Conservation (phyloP, 257 asterid genomes). For the Knoxia roxburghii region DNA sequence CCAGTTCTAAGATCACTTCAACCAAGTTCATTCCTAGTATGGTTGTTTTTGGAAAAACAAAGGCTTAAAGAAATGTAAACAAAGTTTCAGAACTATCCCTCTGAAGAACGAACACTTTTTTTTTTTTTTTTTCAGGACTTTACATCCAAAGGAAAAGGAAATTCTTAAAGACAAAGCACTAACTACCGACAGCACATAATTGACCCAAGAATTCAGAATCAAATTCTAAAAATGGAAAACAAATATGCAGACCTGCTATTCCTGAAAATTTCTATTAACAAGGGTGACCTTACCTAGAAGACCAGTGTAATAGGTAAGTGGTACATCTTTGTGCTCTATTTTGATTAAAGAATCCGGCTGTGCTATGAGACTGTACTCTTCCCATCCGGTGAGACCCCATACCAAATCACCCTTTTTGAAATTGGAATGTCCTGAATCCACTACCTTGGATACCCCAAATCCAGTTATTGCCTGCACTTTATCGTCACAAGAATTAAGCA, state of each 20-base stretch:
- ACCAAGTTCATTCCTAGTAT: background rate
- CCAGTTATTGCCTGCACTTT: slow-evolving; percentile 18
- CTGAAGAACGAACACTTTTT: background rate
- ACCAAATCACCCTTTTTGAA: slow-evolving; percentile 26
- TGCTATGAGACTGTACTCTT: slow-evolving; percentile 16
- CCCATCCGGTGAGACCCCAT: slow-evolving; percentile 20
- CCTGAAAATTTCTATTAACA: background rate
- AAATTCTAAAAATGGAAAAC: background rate
- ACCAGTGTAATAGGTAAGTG: slow-evolving; percentile 52
- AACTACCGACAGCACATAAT: no score
- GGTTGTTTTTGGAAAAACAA: background rate
- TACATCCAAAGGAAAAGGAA: background rate
- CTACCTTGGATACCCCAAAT: slow-evolving; percentile 27
- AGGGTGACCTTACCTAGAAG: slow-evolving; percentile 35
- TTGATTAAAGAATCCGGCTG: slow-evolving; percentile 9
- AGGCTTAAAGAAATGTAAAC: background rate
- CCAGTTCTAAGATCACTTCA: background rate
- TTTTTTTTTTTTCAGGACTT: background rate
- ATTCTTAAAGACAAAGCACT: no score
- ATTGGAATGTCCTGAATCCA: slow-evolving; percentile 26
- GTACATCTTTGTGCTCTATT: slow-evolving; percentile 22
- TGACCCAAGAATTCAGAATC: background rate
- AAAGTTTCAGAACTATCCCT: background rate
- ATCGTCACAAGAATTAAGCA: background rate
- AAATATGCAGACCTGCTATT: background rate